phyloP scores from a whole-genome alignment of 768 basidiomycete genomes.

The Cyclocybe aegerita region DNA sequence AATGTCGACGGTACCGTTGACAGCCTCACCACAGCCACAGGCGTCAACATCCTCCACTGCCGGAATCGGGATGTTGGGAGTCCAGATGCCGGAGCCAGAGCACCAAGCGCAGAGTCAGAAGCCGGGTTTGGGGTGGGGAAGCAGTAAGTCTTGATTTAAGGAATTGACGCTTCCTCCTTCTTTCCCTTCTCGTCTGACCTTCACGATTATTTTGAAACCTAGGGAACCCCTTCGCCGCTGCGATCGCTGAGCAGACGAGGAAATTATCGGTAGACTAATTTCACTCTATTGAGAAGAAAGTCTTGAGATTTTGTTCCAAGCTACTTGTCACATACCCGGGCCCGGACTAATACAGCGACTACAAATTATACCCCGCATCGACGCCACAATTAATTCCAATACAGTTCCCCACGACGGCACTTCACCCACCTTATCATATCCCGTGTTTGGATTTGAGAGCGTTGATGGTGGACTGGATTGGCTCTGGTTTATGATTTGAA shows the following conservation, averaged over 20 bases:
- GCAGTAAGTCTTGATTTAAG: conserved; percentile 22
- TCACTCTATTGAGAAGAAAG: neutral
- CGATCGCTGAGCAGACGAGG: conserved; percentile 23
- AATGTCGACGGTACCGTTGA: neutral
- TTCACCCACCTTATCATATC: too few species aligned
- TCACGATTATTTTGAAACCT: neutral
- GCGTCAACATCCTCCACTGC: neutral
- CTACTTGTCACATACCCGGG: conserved; percentile 1
- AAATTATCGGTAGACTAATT: conserved; percentile 5
- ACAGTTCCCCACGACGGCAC: too few species aligned
- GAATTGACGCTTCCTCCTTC: neutral
- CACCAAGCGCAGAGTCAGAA: neutral
- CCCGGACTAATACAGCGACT: too few species aligned
- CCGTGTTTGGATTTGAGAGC: too few species aligned
- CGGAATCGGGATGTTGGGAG: neutral
- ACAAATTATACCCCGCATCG: too few species aligned
- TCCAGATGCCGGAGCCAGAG: conserved; percentile 3
- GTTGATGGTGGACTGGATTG: too few species aligned
- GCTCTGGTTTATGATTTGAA: too few species aligned
- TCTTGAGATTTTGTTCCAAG: neutral
- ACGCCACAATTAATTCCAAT: too few species aligned
- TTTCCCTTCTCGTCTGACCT: too few species aligned
- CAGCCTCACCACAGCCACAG: neutral
- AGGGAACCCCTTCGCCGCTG: conserved; percentile 40
- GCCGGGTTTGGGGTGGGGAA: conserved; percentile 24